Base-by-base conservation (phyloP, 2,329 filamentous ascomycete species). In the Penicillium fuscoglaucum region DNA sequence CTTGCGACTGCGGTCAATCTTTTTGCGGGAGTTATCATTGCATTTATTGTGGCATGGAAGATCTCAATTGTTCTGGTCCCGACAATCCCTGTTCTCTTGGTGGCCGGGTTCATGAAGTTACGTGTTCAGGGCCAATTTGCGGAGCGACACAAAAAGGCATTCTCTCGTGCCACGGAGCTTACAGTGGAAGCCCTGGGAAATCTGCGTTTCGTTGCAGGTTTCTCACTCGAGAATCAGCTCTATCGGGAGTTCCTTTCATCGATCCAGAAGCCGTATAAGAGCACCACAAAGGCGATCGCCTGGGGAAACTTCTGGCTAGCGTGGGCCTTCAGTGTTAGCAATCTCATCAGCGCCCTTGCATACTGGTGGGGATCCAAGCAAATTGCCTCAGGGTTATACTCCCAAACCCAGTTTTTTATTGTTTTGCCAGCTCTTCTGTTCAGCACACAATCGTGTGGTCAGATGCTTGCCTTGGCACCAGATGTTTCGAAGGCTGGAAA, bases 321-420 rank as follows among this genome's bases (percentile, higher is more conserved):
- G 1, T 63, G 78, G 40, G 72, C 76, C 0, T 78, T 76, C 55
- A 72, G 72, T 19, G 62, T 77, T 26, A 83, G 85, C 39, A 88
- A 87, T 67, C 79, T 90, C 52, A 83, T 91, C 33, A 90, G 91
- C 68, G 87, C 88, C 0, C 83, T 93, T 56, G 87, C 88, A 0
- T 92, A 91, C 74, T 93, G 89, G 87, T 92, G 89, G 88, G 89
- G 89, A 1, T 83, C 88, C 0, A 86, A 83, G 64, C 84, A 86
- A 63, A 89, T 92, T 60, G 82, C 86, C 46, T 79, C 82, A 39
- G 88, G 88, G 3, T 74, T 84, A 52, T 88, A 88, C 64, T 83
- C 83, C 48, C 84, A 86, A 40, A 82, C 88, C 21, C 74, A 84
- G 50, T 92, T 91, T 74, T 88, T 92, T 72, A 88, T 90, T 64